A percentile compares a stretch with the other conserved stretches of the same genome.
Evolutionary conservation across 2,329 filamentous ascomycete genomes (phyloP).

Genomic region (Penicillium brasilianum): DNA sequence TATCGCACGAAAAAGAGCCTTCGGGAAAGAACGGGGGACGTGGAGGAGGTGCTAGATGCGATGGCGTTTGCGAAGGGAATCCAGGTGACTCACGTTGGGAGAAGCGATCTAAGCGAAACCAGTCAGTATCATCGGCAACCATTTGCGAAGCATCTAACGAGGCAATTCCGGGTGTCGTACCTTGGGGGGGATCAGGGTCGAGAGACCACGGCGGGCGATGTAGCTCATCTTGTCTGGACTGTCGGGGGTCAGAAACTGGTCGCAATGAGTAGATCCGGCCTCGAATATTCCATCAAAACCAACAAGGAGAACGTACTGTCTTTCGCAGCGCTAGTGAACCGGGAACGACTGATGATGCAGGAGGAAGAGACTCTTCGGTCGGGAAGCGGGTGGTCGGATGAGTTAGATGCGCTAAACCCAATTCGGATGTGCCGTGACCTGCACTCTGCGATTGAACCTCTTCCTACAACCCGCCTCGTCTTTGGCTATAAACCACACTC

Average conservation of each 20-base stretch:
- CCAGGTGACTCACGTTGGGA: conserved; percentile 43
- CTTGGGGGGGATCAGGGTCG: conserved; percentile 99
- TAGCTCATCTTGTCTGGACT: conserved; percentile 79
- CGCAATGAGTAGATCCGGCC: conserved; percentile 10
- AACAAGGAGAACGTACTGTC: conserved; percentile 35
- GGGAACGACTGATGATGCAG: conserved; percentile 40
- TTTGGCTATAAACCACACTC: conserved; percentile 35
- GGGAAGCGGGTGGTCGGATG: conserved; percentile 46
- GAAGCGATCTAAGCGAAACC: conserved; percentile 41
- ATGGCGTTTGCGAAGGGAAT: conserved; percentile 13
- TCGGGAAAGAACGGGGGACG: conserved; percentile 28
- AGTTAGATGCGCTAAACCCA: conserved; percentile 42
- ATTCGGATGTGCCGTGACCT: conserved; percentile 41
- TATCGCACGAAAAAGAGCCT: conserved; percentile 31
- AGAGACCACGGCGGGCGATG: conserved; percentile 87
- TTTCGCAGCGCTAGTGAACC: conserved; percentile 40
- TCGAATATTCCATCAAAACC: conserved; percentile 3
- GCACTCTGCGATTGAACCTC: conserved; percentile 40
- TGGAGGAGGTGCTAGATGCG: conserved; percentile 17
- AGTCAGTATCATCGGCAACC: conserved; percentile 46
- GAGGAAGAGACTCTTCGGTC: conserved; percentile 41
- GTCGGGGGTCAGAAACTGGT: conserved; percentile 34
- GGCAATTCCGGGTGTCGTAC: conserved; percentile 57
- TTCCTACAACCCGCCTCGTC: conserved; percentile 34
- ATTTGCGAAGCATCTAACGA: conserved; percentile 16